These are phyloP conservation scores for Diatrype stigma DNA, from an alignment of 2,329 filamentous ascomycete genomes.

Conservation along the genomic window DNA sequence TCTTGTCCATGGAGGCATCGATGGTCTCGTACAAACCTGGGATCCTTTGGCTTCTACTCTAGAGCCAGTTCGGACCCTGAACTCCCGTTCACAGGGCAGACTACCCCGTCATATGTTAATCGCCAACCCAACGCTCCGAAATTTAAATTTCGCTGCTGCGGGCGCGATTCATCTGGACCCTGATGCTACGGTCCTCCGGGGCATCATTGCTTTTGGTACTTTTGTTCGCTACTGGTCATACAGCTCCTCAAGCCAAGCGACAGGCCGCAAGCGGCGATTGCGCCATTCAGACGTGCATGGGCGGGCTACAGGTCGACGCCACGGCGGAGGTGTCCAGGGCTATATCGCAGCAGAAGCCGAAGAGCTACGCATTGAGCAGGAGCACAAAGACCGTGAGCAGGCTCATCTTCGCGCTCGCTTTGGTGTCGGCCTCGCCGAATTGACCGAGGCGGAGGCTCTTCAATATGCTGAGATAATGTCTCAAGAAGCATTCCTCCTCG, in stretches of 20 bases:
- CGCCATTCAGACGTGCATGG: slow-evolving; percentile 61
- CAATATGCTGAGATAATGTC: slow-evolving; percentile 64
- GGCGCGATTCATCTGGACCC: slow-evolving; percentile 84
- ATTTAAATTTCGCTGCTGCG: slow-evolving; percentile 75
- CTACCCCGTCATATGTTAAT: slow-evolving; percentile 67
- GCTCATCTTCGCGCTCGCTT: slow-evolving; percentile 74
- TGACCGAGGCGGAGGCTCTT: slow-evolving; percentile 63
- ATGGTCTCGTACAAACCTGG: slow-evolving; percentile 94
- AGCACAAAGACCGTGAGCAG: slow-evolving; percentile 62
- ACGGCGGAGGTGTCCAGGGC: slow-evolving; percentile 67
- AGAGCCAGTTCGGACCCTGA: slow-evolving; percentile 78
- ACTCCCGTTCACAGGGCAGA: slow-evolving; percentile 77
- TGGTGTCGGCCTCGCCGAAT: slow-evolving; percentile 69
- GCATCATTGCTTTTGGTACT: slow-evolving; percentile 81
- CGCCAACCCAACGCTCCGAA: slow-evolving; percentile 54
- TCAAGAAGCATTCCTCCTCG: slow-evolving; percentile 53
- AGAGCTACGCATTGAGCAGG: slow-evolving; percentile 72
- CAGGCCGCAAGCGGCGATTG: slow-evolving; percentile 72
- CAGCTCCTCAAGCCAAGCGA: slow-evolving; percentile 73
- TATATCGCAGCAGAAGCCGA: slow-evolving; percentile 84
- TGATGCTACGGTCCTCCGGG: slow-evolving; percentile 78
- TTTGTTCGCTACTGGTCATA: slow-evolving; percentile 93
- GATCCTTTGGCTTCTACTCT: slow-evolving; percentile 81
- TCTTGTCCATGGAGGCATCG: slow-evolving; percentile 87
- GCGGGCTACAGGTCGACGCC: slow-evolving; percentile 44